These are phyloP conservation scores for Aeminium ludgeri DNA, from an alignment of 495 filamentous ascomycete genomes.

Conservation along the genomic window DNA sequence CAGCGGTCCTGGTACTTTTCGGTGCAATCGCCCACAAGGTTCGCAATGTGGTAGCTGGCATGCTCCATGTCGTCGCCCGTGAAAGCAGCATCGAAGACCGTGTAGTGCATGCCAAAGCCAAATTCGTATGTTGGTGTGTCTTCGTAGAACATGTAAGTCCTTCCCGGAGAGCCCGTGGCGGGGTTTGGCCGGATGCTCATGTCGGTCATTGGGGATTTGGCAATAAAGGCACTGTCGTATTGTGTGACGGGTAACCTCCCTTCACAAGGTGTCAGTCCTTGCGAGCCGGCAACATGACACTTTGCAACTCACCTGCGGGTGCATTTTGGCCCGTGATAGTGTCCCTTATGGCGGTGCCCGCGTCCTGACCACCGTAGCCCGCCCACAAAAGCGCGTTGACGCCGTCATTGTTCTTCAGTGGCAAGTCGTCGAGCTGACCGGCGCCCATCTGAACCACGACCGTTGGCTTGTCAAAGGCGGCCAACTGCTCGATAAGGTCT, in stretches of 20 bases:
- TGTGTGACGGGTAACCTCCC: slow-evolving; percentile 37
- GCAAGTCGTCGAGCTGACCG: slow-evolving; percentile 22
- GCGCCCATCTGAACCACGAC: slow-evolving; percentile 41
- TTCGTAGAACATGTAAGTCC: slow-evolving; percentile 48
- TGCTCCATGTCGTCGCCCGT: slow-evolving; percentile 3
- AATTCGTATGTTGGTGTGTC: slow-evolving; percentile 37
- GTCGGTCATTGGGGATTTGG: slow-evolving; percentile 37
- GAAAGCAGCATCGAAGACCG: slow-evolving; percentile 29
- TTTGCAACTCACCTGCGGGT: slow-evolving; percentile 30
- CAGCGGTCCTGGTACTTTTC: slow-evolving; percentile 19
- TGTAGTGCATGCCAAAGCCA: slow-evolving; percentile 39
- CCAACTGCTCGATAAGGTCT: slow-evolving; percentile 36
- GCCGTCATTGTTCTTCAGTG: slow-evolving; percentile 26
- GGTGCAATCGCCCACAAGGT: slow-evolving; percentile 18
- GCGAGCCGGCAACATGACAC: too few relatives aligned
- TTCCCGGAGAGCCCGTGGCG: slow-evolving; percentile 26
- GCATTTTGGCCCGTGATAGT: slow-evolving; percentile 36
- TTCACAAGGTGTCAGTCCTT: too few relatives aligned
- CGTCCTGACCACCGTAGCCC: slow-evolving; percentile 44
- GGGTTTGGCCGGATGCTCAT: slow-evolving; percentile 37
- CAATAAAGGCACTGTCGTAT: slow-evolving; percentile 39
- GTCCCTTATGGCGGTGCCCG: slow-evolving; percentile 37
- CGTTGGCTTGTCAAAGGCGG: slow-evolving; percentile 34
- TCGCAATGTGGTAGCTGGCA: slow-evolving; percentile 16
- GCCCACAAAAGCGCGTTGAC: slow-evolving; percentile 40